Evolutionary conservation across 257 asterid genomes (phyloP).

Genomic region (Rehmannia glutinosa): DNA sequence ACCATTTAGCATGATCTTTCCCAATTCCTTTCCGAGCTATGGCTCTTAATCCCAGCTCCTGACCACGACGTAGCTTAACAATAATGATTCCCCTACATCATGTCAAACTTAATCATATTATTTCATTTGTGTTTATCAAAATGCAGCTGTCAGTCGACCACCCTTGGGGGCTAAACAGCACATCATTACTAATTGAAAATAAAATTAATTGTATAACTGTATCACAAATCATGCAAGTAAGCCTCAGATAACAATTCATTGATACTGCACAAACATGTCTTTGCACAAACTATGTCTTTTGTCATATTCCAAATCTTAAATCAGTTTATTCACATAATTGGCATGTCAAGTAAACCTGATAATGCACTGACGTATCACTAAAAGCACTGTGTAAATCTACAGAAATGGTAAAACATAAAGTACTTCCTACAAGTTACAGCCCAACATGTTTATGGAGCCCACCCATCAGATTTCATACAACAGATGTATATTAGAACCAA

Average conservation of each 20-base stretch:
- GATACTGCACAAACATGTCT: too few species aligned
- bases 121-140: neutral
- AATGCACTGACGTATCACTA: too few species aligned
- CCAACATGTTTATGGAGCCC: neutral
- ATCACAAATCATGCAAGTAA: neutral
- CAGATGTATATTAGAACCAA: neutral
- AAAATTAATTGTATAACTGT: too few species aligned
- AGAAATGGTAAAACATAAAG: neutral
- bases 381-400: neutral
- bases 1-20: constrained; percentile 99
- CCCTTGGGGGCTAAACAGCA: neutral
- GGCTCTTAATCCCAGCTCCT: constrained; percentile 86
- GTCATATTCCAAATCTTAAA: neutral
- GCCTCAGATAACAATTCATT: neutral
- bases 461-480: neutral
- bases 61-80: constrained; percentile 98
- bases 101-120: neutral
- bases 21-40: constrained; percentile 99
- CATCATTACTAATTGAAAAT: too few species aligned
- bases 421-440: neutral
- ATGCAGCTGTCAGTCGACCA: neutral
- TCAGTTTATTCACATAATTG: neutral
- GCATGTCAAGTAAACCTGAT: neutral
- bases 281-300: too few species aligned
- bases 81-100: constrained; percentile 81